Evolutionary conservation across 768 basidiomycete species (phyloP), one percentile per base, ranked within the genome.

Genomic region (Glaciozyma antarctica): DNA sequence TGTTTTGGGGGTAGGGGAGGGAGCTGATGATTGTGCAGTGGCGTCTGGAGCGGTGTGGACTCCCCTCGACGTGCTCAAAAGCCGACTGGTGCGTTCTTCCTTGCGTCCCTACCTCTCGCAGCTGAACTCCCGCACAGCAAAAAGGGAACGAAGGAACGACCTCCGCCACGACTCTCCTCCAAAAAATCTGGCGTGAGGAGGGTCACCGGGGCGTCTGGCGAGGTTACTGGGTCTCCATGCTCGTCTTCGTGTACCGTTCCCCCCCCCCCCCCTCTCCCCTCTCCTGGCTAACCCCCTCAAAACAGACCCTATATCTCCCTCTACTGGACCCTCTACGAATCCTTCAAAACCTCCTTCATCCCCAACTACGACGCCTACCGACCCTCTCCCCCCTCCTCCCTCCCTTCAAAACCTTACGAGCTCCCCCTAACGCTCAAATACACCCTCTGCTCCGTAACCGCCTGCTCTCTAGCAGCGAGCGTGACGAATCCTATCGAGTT

Each of bases 31-130:
- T 1, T 30, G 15, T 7, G 28, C 55, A 73, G 72, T 73, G 43
- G 68, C 68, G 0, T 69, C 68, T 19, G 72, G 72, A 26, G 65
- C 64, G 0, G 66, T 71, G 57, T 73, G 72, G 71, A 69, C 69
- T 1, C 65, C 69, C 3, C 56, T 66, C 38, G 69, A 70, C 61
- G 68, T 63, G 1, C 24, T 62, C 38, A 73, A 73, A 32, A 62
- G 64, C 8, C 68, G 71, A 7, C 49, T 72, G 19, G 19, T 48
- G 19, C n/a, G 47, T 16, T 48, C n/a, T 16, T 21, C 47, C n/a
- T 48, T 21, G 16, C 5, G 6, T 5, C 51, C 30, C 24, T 24
- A 5, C 21, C 51, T 28, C 16, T 16, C 24, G 12, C 12, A 52
- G 24, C 26, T 28, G 21, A 16, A 28, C 24, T 28, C 16, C 10